These are phyloP conservation scores for Debaryomyces udenii DNA, from an alignment of 1,139 yeast genomes.

Conservation along the genomic window DNA sequence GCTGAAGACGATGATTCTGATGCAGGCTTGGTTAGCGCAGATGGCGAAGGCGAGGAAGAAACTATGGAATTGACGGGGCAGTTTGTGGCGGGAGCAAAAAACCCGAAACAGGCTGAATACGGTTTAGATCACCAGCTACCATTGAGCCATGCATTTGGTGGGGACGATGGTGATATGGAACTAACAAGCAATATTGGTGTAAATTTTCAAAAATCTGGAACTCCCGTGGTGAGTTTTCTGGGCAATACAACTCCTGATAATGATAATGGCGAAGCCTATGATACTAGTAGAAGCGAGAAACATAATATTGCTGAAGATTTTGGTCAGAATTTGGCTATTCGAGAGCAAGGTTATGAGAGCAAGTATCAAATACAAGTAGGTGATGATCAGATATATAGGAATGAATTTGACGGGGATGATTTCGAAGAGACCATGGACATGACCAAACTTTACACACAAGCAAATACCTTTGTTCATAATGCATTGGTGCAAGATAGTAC, in stretches of 20 bases:
- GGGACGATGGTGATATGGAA: conserved; percentile 28
- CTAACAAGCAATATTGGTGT: conserved; percentile 17
- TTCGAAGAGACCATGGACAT: conserved; percentile 14
- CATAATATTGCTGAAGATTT: neutral
- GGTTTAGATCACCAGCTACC: neutral
- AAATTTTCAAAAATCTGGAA: neutral
- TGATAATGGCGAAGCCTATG: neutral
- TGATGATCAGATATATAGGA: neutral
- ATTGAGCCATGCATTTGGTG: conserved; percentile 2
- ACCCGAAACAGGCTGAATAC: neutral
- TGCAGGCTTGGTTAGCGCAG: conserved; percentile 7
- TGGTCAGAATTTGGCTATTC: neutral
- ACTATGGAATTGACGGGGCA: conserved; percentile 27
- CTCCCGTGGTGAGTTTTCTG: neutral
- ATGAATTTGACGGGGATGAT: neutral
- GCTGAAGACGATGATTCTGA: conserved; percentile 7
- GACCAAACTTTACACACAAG: neutral
- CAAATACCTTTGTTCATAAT: neutral
- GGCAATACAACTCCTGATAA: neutral
- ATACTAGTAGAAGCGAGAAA: neutral
- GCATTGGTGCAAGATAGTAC: neutral
- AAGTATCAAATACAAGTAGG: neutral
- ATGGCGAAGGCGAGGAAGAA: conserved; percentile 19
- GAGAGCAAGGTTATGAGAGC: neutral
- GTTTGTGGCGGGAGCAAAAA: conserved; percentile 5